Percentiles rank a stretch among this genome's conserved stretches.
These are phyloP conservation scores for bread wheat (Triticum aestivum) DNA, from an alignment of 176 grass and related monocot genomes.

Conservation along the genomic window IWGSC_CS_RefSeq_v2.1 NC_057800.1:630320457-630320956, in stretches of 20 bases:
- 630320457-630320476: conserved; percentile 60
- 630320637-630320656: conserved; percentile 37
- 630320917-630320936: conserved; percentile 40
- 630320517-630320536: conserved; percentile 87
- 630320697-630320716: conserved; percentile 97
- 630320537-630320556: conserved; percentile 88
- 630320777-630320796: conserved; percentile 13
- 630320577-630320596: background rate
- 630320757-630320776: conserved; percentile 89
- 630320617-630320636: conserved; percentile 10
- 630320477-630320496: conserved; percentile 95
- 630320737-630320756: conserved; percentile 84
- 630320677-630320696: conserved; percentile 96
- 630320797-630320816: background rate
- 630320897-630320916: conserved; percentile 14
- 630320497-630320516: conserved; percentile 86
- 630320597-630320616: background rate
- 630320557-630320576: conserved; percentile 7
- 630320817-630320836: background rate
- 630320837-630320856: conserved; percentile 1
- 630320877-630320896: background rate
- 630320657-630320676: conserved; percentile 99
- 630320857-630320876: background rate
- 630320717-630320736: conserved; percentile 93
- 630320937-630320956: conserved; percentile 76